Evolutionary conservation across 2,329 filamentous ascomycete genomes (phyloP).

Genomic region (Phyllosticta capitalensis): DNA sequence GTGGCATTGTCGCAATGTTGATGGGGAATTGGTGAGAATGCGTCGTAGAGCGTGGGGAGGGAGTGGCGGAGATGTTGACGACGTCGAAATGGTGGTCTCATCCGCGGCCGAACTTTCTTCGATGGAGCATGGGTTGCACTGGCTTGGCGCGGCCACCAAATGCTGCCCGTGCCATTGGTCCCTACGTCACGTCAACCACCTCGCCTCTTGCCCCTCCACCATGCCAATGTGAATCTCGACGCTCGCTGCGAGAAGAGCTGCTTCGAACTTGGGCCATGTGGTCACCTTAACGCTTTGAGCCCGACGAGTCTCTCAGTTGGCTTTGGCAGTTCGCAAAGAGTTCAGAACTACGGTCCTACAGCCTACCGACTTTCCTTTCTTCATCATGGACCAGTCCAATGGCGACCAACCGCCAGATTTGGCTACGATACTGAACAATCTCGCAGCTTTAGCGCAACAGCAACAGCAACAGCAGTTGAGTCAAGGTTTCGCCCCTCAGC

Average conservation of each 20-base stretch:
- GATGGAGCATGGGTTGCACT: neutral
- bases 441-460: constrained; percentile 19
- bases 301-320: neutral
- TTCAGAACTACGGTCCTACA: neutral
- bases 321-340: neutral
- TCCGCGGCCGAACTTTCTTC: constrained; percentile 10
- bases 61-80: constrained; percentile 2
- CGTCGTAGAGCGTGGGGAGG: constrained; percentile 1
- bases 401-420: constrained; percentile 21
- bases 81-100: neutral
- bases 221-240: neutral
- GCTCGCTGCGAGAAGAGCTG: neutral
- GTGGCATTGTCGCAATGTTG: constrained; percentile 37
- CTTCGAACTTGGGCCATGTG: neutral
- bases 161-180: neutral
- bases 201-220: neutral
- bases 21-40: neutral
- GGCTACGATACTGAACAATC: constrained; percentile 25
- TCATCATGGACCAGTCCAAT: constrained; percentile 23
- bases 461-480: neutral
- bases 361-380: neutral
- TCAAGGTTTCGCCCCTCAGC: neutral
- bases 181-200: neutral
- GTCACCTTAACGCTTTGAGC: neutral
- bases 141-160: neutral